Evolutionary conservation across 352 stramenopile genomes (phyloP).

Genomic region (Phytopythium cucurbitacearum): DNA sequence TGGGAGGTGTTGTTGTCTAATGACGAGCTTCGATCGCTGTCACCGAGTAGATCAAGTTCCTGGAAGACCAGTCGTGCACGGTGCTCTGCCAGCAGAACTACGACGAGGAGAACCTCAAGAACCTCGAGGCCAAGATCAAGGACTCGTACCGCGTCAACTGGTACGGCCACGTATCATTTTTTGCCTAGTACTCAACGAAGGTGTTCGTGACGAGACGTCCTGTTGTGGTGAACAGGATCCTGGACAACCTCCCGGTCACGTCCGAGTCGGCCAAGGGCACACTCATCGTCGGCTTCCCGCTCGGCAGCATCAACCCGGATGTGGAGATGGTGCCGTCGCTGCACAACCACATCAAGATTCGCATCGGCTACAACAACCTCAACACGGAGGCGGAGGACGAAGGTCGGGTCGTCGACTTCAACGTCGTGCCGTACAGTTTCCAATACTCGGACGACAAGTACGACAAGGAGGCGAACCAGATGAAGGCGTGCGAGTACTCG

Average conservation of each 20-base stretch:
- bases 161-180: slow-evolving; percentile 19
- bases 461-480: slow-evolving; percentile 57
- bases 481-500: slow-evolving; percentile 73
- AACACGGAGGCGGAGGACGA: slow-evolving; percentile 61
- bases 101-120: slow-evolving; percentile 91
- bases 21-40: not conserved
- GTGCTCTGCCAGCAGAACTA: slow-evolving; percentile 81
- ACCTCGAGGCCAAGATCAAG: slow-evolving; percentile 93
- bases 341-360: slow-evolving; percentile 99
- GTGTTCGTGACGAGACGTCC: not conserved
- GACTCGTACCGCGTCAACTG: slow-evolving; percentile 98
- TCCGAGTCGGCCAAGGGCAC: slow-evolving; percentile 61
- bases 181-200: not conserved
- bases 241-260: slow-evolving; percentile 97
- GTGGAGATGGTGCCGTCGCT: slow-evolving; percentile 89
- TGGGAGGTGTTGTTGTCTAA: not conserved
- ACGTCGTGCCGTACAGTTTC: slow-evolving; percentile 96
- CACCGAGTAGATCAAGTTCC: slow-evolving; percentile 74
- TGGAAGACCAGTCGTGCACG: slow-evolving; percentile 65
- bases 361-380: slow-evolving; percentile 95
- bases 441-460: slow-evolving; percentile 87
- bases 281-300: slow-evolving; percentile 79
- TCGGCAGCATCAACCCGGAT: slow-evolving; percentile 89
- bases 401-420: slow-evolving; percentile 98
- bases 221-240: slow-evolving; percentile 68